Evolutionary conservation across 148 eudicot genomes (phyloP).

Genomic region (Polygonum aviculare): DNA sequence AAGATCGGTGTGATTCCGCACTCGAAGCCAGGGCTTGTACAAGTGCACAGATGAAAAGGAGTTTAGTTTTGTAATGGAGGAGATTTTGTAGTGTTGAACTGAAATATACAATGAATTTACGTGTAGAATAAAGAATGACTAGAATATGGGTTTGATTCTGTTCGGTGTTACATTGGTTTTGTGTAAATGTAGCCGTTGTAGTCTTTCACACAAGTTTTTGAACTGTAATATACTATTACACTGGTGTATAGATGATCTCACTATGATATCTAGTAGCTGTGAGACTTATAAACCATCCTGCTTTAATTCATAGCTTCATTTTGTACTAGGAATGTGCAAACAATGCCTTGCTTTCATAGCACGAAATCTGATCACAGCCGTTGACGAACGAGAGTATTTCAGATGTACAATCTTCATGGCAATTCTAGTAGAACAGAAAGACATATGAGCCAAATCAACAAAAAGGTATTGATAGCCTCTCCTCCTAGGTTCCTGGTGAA

Average conservation of each 20-base stretch:
- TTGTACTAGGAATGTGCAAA: neutral
- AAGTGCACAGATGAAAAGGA: neutral
- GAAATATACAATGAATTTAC: neutral
- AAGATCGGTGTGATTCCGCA: slow-evolving; percentile 56
- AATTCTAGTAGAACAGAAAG: neutral
- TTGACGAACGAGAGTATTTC: neutral
- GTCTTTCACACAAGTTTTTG: neutral
- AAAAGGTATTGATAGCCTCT: neutral
- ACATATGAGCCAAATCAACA: neutral
- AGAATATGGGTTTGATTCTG: neutral
- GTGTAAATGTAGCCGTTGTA: slow-evolving; percentile 1
- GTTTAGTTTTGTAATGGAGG: neutral
- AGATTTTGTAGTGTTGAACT: neutral
- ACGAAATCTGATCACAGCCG: neutral
- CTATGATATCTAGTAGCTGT: neutral
- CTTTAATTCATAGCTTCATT: neutral
- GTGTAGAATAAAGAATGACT: neutral
- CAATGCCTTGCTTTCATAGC: neutral
- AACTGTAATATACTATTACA: neutral
- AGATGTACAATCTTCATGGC: neutral
- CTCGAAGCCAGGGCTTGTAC: slow-evolving; percentile 19
- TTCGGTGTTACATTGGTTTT: neutral
- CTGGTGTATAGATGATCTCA: neutral
- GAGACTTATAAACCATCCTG: neutral
- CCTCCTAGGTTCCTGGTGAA: neutral